Base-by-base conservation (phyloP, 306 rosid species). In the Hylodesmum podocarpum region DNA sequence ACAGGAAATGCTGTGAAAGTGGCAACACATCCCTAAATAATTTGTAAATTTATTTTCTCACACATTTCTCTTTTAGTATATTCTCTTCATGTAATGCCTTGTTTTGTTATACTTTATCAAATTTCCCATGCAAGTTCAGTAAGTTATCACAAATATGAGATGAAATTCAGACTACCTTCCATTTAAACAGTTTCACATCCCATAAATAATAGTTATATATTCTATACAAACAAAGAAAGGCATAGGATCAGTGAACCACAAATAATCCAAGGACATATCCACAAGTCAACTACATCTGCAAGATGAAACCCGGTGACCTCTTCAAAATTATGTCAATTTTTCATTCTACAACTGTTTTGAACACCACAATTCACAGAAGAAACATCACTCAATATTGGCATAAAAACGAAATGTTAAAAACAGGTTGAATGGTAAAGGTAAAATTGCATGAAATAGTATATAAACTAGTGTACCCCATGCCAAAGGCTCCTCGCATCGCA, bases 211-310 rank as follows among this genome's bases (percentile, higher is more conserved):
- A 72, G 47, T 59, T 50, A 61, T 68, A 43, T 73, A 76, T 59
- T 50, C 51, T 68, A 43, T 73, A 76, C 39, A 57, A 72, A 76
- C 73, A 76, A 55, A 22, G 66, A 28, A 58, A 28, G 68, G 31
- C 69, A 58, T 6, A 58, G 51, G 39, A 76, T 65, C 77, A 57
- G 73, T 43, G 49, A 31, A n/a, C 40, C 62, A 78, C 54, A 70
- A 79, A 64, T 50, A 69, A 80, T 63, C 76, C 43, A 63, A 69
- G 40, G 50, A 73, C 68, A 76, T 25, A 75, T 79, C 75, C 70
- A 79, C 71, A 63, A 31, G 54, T 37, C 59, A 59, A 63, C 64
- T 68, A 83, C 33, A 63, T 79, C 78, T 75, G 81, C 76, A 80
- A 70, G 79, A 44, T 79, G 67, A 58, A 70, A 79, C 31, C 47